Base-by-base conservation (phyloP, 2,329 filamentous ascomycete genomes). In the Bipolaris victoriae region DNA sequence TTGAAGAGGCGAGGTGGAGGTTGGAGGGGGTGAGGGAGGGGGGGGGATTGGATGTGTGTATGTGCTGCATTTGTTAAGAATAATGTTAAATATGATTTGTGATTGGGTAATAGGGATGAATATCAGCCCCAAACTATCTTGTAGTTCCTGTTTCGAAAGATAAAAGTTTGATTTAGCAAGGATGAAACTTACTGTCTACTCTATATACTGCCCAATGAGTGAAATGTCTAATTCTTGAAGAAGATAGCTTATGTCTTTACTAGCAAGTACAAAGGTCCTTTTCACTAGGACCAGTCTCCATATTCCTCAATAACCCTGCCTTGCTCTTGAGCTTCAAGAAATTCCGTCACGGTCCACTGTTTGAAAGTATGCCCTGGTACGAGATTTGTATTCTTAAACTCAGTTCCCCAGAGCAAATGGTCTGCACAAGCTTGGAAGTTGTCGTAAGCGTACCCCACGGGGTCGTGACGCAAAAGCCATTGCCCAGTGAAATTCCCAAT, bases 1-100 rank as follows among this genome's bases (percentile, higher is more conserved):
- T 39, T 44, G 44, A 29, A 11, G 62, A 58, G 20, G 60, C 57
- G 20, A 49, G 37, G 16, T 9, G 33, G 43, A 57, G 44, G 46
- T 46, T 60, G 52, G 49, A 54, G 10, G 35, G 46, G 3, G n/a
- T 52, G 39, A 52, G 49, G 29, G 16, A 46, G 16, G 18, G 16
- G 18, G 3, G 26, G 9, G 9, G 9, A 2, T 29, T 29, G 26
- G 26, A 29, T 3, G 26, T 10, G 26, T 29, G 26, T 4, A 29
- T 29, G 26, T 11, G 26, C 26, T 29, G 5, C 20, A 20, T 20
- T 20, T 20, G 20, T 20, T 20, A 20, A 20, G 20, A 20, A 20
- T 20, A 20, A 26, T 7, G 24, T 26, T 26, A 26, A 7, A 7
- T 26, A 7, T 7, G 24, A 2, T 7, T 7, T 26, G 6, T 26